phyloP scores from a whole-genome alignment of 139 green algal species.

The Chlamydomonas schloesseri region DNA sequence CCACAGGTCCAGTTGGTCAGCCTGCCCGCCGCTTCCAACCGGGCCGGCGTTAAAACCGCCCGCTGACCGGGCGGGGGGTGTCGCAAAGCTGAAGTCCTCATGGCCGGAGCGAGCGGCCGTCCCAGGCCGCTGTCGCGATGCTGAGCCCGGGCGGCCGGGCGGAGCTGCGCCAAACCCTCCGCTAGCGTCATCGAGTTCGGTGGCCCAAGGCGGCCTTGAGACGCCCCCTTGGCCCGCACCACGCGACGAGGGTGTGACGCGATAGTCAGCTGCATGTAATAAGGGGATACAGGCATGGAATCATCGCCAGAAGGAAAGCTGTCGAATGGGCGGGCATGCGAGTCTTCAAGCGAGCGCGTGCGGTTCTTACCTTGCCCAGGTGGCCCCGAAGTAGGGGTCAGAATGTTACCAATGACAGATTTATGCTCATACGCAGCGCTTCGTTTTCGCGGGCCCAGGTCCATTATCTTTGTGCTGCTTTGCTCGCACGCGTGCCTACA shows the following conservation, averaged over 20 bases:
- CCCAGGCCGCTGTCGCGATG: neutral
- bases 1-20: slow-evolving; percentile 27
- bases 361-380: too few relatives aligned
- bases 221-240: neutral
- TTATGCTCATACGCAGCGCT: too few relatives aligned
- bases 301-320: too few relatives aligned
- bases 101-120: neutral
- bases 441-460: too few relatives aligned
- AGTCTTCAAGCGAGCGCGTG: too few relatives aligned
- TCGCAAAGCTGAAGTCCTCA: neutral
- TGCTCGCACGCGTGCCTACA: too few relatives aligned
- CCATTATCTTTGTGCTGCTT: too few relatives aligned
- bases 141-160: neutral
- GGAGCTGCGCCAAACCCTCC: neutral
- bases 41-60: too few relatives aligned
- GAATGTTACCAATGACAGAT: too few relatives aligned
- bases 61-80: neutral
- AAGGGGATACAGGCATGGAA: too few relatives aligned
- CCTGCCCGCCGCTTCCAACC: neutral
- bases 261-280: neutral
- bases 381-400: too few relatives aligned
- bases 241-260: slow-evolving; percentile 1
- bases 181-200: neutral
- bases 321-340: too few relatives aligned
- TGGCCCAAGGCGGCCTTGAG: slow-evolving; percentile 15